Conservation (phyloP, 208 protist genomes). For the Acanthamoeba lenticulata region DNA sequence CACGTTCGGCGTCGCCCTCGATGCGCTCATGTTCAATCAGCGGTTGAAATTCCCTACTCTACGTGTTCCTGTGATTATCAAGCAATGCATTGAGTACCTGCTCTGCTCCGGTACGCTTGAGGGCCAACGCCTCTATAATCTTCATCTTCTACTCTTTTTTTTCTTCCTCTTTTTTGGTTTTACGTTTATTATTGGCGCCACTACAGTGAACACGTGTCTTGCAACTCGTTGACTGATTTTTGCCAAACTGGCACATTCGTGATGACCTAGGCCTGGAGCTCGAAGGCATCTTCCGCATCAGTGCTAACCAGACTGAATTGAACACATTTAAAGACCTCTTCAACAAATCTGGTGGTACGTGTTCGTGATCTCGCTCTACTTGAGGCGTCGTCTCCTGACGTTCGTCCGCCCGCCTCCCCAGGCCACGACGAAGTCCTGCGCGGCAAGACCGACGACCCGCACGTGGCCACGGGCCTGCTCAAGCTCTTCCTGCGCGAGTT, state of each 20-base stretch:
- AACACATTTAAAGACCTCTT: constrained; percentile 34
- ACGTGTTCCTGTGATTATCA: not conserved
- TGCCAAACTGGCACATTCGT: no score
- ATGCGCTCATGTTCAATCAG: constrained; percentile 45
- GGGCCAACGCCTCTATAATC: not conserved
- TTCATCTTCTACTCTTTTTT: not conserved
- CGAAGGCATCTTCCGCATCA: constrained; percentile 49
- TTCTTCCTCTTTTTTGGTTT: not conserved
- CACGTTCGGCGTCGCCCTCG: not conserved
- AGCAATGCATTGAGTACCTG: constrained; percentile 49
- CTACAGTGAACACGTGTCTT: not conserved
- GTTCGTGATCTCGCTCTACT: no score
- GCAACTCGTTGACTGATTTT: no score
- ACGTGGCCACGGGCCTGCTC: constrained; percentile 49
- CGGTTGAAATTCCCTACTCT: constrained; percentile 14
- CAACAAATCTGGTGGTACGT: constrained; percentile 26
- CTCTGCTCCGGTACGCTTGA: not conserved
- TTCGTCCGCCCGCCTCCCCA: no score
- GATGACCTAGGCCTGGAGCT: not conserved
- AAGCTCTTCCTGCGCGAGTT: constrained; percentile 53
- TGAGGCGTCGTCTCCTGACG: no score
- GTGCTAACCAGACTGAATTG: not conserved
- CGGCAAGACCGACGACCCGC: constrained; percentile 46
- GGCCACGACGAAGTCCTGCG: constrained; percentile 11
- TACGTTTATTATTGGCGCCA: not conserved